These are phyloP conservation scores for Aristolochia contorta DNA, from an alignment of 164 flowering plant species.

Conservation along the genomic window DNA sequence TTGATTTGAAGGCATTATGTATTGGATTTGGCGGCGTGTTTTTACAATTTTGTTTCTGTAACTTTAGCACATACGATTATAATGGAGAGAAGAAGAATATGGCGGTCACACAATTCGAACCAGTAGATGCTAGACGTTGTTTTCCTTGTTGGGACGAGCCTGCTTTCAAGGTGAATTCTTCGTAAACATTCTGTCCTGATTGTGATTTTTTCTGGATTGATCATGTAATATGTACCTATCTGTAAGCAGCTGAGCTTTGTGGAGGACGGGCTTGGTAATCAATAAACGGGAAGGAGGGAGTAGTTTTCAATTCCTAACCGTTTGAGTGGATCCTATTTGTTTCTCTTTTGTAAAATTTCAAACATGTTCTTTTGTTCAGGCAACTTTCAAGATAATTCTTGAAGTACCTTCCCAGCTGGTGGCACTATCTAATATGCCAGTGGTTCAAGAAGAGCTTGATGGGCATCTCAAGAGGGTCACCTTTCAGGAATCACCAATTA, in stretches of 20 bases:
- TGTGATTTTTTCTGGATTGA: neutral
- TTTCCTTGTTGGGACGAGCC: conserved; percentile 99
- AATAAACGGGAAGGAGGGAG: too few relatives aligned
- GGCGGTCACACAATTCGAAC: conserved; percentile 97
- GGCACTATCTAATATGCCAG: conserved; percentile 96
- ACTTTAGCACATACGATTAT: too few relatives aligned
- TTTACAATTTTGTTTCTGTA: too few relatives aligned
- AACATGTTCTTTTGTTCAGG: conserved; percentile 29
- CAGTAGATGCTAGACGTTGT: conserved; percentile 92
- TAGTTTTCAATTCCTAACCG: too few relatives aligned
- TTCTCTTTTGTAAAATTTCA: too few relatives aligned
- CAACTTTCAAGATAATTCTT: conserved; percentile 80
- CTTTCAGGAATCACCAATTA: conserved; percentile 80
- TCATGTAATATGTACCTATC: too few relatives aligned
- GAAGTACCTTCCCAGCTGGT: conserved; percentile 71
- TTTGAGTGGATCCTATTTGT: too few relatives aligned
- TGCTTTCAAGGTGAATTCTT: conserved; percentile 58
- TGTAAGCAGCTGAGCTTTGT: too few relatives aligned
- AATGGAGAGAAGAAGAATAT: conserved; percentile 90
- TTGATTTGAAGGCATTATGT: too few relatives aligned
- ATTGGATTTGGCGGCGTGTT: too few relatives aligned
- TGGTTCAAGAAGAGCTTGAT: conserved; percentile 49
- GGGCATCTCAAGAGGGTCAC: conserved; percentile 60
- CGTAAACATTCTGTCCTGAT: neutral
- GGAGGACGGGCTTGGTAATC: too few relatives aligned